Evolutionary conservation across 177 flowering plant genomes (phyloP).

Genomic region (Tripterygium wilfordii): DNA sequence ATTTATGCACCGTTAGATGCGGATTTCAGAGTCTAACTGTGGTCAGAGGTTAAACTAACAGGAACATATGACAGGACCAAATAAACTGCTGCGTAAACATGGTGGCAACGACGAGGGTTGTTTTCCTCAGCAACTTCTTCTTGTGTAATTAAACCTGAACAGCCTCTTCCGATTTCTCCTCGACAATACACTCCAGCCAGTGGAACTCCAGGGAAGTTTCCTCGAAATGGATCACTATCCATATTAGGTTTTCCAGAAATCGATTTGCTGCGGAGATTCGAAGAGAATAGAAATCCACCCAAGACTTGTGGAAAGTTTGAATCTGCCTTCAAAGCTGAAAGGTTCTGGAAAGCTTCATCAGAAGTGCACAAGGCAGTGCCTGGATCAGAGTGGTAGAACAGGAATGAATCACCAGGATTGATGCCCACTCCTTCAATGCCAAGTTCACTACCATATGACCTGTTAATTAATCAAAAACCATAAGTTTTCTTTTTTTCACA

Average conservation of each 20-base stretch:
- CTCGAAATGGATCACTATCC: slow-evolving; percentile 36
- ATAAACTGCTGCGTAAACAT: slow-evolving; percentile 17
- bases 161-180: slow-evolving; percentile 42
- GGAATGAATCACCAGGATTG: slow-evolving; percentile 49
- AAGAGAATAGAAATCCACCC: slow-evolving; percentile 48
- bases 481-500: no score
- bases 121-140: slow-evolving; percentile 6
- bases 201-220: slow-evolving; percentile 36
- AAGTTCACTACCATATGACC: no score
- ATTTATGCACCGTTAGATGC: no score
- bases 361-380: slow-evolving; percentile 24
- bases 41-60: neutral
- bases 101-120: slow-evolving; percentile 15
- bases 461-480: no score
- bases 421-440: slow-evolving; percentile 38
- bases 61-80: slow-evolving; percentile 32
- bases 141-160: slow-evolving; percentile 2
- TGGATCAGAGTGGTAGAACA: slow-evolving; percentile 31
- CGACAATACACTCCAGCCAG: slow-evolving; percentile 37
- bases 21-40: no score
- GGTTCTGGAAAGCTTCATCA: slow-evolving; percentile 14
- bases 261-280: slow-evolving; percentile 35
- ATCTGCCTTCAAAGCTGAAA: slow-evolving; percentile 20
- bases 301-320: slow-evolving; percentile 15
- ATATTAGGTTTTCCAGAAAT: slow-evolving; percentile 31